Evolutionary conservation across 2,329 filamentous ascomycete genomes (phyloP), one percentile per base, ranked within the genome.

Genomic region (Pleurostoma richardsiae): DNA sequence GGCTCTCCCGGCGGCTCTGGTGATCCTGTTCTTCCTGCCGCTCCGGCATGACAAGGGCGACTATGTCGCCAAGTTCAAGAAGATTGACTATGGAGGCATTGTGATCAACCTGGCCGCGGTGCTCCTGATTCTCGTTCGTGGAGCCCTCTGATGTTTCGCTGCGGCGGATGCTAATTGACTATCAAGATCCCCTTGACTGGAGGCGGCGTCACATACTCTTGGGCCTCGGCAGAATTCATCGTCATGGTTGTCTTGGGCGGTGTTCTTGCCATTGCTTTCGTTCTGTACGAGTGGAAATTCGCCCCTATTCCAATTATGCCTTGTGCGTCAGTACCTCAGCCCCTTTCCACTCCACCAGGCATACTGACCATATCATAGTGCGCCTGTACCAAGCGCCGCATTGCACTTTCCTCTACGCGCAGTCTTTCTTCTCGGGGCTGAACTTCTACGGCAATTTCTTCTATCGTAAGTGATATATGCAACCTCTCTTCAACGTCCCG

Each of bases 401-500:
- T 29, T 60, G 54, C 46, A 52, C 43, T 6, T 53, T 26, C 4
- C 53, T 52, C 2, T 54, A 57, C 30, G 44, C 42, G 4, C 59
- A 62, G 38, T 53, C 52, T 10, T 55, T 62, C 42, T 47, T 62
- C 26, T 56, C 52, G n/a, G 61, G 61, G 8, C 49, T 59, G 41
- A 54, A 51, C 2, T 64, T 62, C 41, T 64, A 56, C 47, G 55
- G 57, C 5, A 58, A 62, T 36, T 51, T 63, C 10, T 64, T 62
- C 49, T 61, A 59, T 29, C 41, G 46, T 48, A 48, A 36, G 46
- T 5, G 3, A 10, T 31, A 29, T n/a, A 26, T 40, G 28, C 4
- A 7, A 5, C 27, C 29, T 29, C n/a, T n/a, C n/a, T n/a, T n/a
- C n/a, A n/a, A n/a, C n/a, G n/a, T 19, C 19, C 19, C 19, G 2